Base-by-base conservation (phyloP, 345 rosid species). In the Pugionium dolabratum region DNA sequence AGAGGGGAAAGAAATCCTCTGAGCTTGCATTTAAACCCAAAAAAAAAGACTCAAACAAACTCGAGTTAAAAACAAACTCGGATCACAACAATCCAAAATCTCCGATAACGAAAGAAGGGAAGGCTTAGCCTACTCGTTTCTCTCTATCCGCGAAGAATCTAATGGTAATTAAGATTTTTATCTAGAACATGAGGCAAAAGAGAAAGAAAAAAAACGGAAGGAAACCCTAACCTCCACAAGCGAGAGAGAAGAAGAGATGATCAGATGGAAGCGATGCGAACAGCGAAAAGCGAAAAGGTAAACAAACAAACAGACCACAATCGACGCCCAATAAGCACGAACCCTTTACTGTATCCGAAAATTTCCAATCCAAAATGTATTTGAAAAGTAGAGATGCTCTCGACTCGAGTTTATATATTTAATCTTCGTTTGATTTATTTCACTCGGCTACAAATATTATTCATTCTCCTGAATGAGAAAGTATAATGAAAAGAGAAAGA, bases 61-160 rank as follows among this genome's bases (percentile, higher is more conserved):
- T 35, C 45, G 9, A 44, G 31, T 44, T 7, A 27, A 37, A 35
- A 46, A 9, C 0, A 40, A 62, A 62, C 63, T 18, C 59, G 2
- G 59, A 64, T 71, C 75, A 64, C 47, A 41, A 72, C 29, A 40
- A 32, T 72, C 70, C 74, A 60, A 69, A 69, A 69, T 51, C 45
- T 33, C 37, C 37, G 28, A 59, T 26, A 6, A 9, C 36, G 33
- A 8, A 54, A 67, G 8, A 11, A 1, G n/a, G 54, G 31, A 39
- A 28, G 31, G 9, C 29, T 55, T 6, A 25, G 25, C 31, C 58
- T 26, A 44, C n/a, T 29, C n/a, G 31, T 31, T 18, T 58, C 36
- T 54, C 56, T 39, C 28, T n/a, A 34, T 41, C 45, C 7, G n/a
- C 25, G 4, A 51, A 35, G 10, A 32, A 65, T 58, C 43, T 9